Conservation (phyloP, 352 stramenopile genomes). For the Elongisporangium prolatum region DNA sequence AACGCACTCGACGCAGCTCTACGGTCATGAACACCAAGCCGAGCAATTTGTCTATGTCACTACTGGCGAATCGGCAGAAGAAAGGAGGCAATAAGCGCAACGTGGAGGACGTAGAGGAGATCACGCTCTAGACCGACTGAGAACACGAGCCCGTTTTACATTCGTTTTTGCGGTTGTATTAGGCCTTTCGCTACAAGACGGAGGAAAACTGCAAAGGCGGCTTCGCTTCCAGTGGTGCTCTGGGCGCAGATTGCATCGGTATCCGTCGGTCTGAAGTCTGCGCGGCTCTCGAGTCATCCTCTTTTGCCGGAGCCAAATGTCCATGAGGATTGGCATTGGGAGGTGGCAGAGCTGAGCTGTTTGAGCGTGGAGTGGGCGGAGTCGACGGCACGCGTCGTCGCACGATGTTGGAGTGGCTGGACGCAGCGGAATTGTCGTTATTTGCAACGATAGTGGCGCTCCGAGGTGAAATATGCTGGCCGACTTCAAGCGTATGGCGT, state of each 20-base stretch:
- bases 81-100: constrained; percentile 6
- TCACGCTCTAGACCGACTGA: constrained; percentile 22
- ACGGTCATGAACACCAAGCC: constrained; percentile 8
- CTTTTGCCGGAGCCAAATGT: constrained; percentile 6
- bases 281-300: constrained; percentile 16
- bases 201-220: constrained; percentile 5
- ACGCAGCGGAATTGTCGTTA: constrained; percentile 2
- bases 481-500: constrained; percentile 10
- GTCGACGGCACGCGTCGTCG: neutral
- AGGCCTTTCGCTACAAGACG: constrained; percentile 7
- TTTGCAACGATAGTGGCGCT: neutral
- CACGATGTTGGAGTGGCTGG: neutral
- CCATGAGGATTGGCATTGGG: neutral
- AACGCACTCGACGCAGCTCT: constrained; percentile 3
- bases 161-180: neutral
- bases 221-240: neutral
- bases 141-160: no score
- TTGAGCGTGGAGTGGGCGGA: neutral
- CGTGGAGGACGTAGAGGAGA: constrained; percentile 41
- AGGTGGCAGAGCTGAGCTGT: neutral
- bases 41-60: constrained; percentile 23
- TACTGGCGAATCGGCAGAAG: constrained; percentile 28
- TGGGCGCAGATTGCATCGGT: constrained; percentile 5
- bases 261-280: constrained; percentile 9
- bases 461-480: constrained; percentile 3